Percentiles rank a stretch among this genome's conserved stretches.
phyloP scores from a whole-genome alignment of 768 basidiomycete genomes.

The Xerocomellus intermedius region DNA sequence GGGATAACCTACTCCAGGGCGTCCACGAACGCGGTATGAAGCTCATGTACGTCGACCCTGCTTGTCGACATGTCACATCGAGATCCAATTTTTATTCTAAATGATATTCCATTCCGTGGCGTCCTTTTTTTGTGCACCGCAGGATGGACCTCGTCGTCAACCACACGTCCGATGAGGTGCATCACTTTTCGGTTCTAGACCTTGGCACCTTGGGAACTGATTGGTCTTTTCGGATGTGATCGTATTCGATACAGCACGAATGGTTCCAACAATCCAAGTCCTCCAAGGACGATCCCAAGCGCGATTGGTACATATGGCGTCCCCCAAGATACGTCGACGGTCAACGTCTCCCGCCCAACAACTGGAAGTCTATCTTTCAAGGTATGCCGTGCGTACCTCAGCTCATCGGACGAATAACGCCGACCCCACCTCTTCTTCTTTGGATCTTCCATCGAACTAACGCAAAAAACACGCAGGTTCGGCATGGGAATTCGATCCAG shows the following conservation, averaged over 20 bases:
- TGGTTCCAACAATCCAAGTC: conserved; percentile 67
- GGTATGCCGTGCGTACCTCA: conserved; percentile 35
- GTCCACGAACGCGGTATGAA: conserved; percentile 67
- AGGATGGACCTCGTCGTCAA: conserved; percentile 81
- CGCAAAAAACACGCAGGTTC: conserved; percentile 41
- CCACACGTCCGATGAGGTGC: conserved; percentile 66
- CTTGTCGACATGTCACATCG: conserved; percentile 13
- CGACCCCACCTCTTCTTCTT: neutral
- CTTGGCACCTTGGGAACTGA: conserved; percentile 4
- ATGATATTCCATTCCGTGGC: neutral
- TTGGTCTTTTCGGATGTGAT: neutral
- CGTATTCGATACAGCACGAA: conserved; percentile 45
- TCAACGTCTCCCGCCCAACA: conserved; percentile 61
- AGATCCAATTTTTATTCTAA: conserved; percentile 5
- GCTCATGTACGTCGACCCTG: conserved; percentile 47
- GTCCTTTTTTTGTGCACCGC: conserved; percentile 12
- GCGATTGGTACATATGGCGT: conserved; percentile 79
- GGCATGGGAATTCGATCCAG: conserved; percentile 68
- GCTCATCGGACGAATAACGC: neutral
- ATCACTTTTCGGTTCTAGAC: neutral
- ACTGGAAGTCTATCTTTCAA: conserved; percentile 69
- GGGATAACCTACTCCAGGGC: conserved; percentile 52
- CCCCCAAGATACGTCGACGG: conserved; percentile 55
- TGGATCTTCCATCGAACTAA: conserved; percentile 1
- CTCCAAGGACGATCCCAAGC: conserved; percentile 52